Percentiles rank a stretch among this genome's conserved stretches.
phyloP scores from a whole-genome alignment of 371 early-diverging fungal genomes.

The Blakeslea trispora region DNA sequence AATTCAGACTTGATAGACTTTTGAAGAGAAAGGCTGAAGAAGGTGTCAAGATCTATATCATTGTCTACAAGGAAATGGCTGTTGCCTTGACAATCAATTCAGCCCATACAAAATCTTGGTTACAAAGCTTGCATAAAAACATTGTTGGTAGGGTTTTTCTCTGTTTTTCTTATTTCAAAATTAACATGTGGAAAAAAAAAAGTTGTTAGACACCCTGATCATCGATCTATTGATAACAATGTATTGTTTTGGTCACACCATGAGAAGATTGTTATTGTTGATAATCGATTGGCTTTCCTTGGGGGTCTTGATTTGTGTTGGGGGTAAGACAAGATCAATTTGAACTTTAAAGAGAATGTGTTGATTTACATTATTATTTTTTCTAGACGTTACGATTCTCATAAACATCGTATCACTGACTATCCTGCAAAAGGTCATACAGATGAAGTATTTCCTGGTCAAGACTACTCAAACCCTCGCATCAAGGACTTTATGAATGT shows the following conservation, averaged over 20 bases:
- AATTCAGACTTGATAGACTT: constrained; percentile 83
- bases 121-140: constrained; percentile 79
- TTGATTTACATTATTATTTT: no score
- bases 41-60: constrained; percentile 88
- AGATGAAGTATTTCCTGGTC: constrained; percentile 73
- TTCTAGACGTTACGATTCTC: constrained; percentile 81
- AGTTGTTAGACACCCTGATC: constrained; percentile 76
- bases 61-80: constrained; percentile 88
- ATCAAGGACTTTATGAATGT: constrained; percentile 87
- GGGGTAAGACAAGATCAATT: no score
- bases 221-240: constrained; percentile 61
- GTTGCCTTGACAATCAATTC: constrained; percentile 81
- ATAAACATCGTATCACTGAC: constrained; percentile 77
- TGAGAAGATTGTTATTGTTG: constrained; percentile 78
- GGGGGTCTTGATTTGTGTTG: constrained; percentile 84
- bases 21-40: constrained; percentile 83
- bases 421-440: constrained; percentile 51
- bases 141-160: constrained; percentile 77
- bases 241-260: constrained; percentile 77
- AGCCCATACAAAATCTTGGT: constrained; percentile 75
- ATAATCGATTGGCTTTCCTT: constrained; percentile 71
- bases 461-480: constrained; percentile 91
- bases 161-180: no score
- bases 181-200: no score
- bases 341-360: not conserved